phyloP scores from a whole-genome alignment of 1,284 basidiomycete genomes.

The Trichosporon coremiiforme region DNA sequence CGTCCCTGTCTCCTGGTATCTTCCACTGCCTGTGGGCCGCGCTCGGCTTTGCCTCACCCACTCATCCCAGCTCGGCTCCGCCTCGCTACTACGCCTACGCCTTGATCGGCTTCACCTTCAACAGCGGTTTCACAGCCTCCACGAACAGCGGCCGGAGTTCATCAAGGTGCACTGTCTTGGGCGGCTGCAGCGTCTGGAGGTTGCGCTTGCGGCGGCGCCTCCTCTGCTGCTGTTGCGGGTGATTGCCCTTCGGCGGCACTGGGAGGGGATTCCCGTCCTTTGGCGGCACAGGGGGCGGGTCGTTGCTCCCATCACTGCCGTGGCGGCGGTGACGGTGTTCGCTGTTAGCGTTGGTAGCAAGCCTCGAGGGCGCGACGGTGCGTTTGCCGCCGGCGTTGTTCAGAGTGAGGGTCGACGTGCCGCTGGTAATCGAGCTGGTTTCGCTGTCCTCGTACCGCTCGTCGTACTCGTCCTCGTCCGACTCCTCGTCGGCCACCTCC shows the following conservation, averaged over 20 bases:
- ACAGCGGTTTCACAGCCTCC: slow-evolving; percentile 65
- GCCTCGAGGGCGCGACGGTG: neutral
- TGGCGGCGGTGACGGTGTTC: neutral
- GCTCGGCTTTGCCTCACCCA: no score
- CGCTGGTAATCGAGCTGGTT: slow-evolving; percentile 3
- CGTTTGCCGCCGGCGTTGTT: neutral
- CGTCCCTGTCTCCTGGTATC: no score
- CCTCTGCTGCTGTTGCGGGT: slow-evolving; percentile 42
- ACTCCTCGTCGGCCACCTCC: slow-evolving; percentile 72
- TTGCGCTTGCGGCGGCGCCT: slow-evolving; percentile 21
- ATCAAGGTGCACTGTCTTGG: slow-evolving; percentile 74
- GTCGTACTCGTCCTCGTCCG: slow-evolving; percentile 64
- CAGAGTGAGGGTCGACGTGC: slow-evolving; percentile 1
- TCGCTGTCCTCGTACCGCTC: slow-evolving; percentile 53
- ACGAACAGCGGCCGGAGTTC: slow-evolving; percentile 79
- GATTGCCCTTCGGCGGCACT: slow-evolving; percentile 19
- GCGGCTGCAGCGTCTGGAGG: slow-evolving; percentile 64
- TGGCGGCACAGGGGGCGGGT: slow-evolving; percentile 22
- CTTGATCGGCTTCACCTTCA: slow-evolving; percentile 35
- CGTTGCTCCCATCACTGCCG: slow-evolving; percentile 19
- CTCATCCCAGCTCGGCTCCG: neutral
- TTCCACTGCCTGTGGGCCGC: no score
- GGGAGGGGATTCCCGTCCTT: slow-evolving; percentile 18
- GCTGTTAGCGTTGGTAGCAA: neutral
- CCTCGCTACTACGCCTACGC: neutral